Base-by-base conservation (phyloP, 768 basidiomycete species). In the Mycena sanguinolenta region DNA sequence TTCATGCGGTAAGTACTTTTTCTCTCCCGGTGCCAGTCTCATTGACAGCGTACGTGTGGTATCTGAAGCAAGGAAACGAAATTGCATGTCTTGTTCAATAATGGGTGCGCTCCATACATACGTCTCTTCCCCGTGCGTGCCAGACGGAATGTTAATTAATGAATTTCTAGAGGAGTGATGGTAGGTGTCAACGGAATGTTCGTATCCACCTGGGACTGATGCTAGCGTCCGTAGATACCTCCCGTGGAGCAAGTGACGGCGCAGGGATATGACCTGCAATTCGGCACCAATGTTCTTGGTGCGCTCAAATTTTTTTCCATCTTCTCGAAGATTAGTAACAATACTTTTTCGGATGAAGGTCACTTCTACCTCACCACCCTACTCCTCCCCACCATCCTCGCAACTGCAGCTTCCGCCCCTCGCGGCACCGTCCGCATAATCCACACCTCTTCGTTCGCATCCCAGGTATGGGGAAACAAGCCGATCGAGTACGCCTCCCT, bases 31-130 rank as follows among this genome's bases (percentile, higher is more conserved):
- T 42, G 39, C 19, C 39, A 7, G n/a, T n/a, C n/a, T n/a, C n/a
- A 42, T 10, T 34, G 32, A 34, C 32, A 10, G 49, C 21, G 21
- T 36, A 2, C 23, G 4, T 58, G 49, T 58, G 57, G 23, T 7
- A 58, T 58, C 32, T 36, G 17, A 10, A 57, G 54, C 54, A 27
- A 57, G 19, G 54, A 57, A 32, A 57, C 19, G n/a, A 28, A 57
- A 32, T 30, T 57, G 1, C 32, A 57, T 21, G 54, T 57, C 6
- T n/a, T 57, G 30, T 57, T 57, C 54, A 57, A 36, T n/a, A 57
- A 57, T 21, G 54, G 54, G 12, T 30, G 57, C 0, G 57, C 36
- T 5, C 4, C 32, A 34, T 34, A 34, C 32, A 34, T 34, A 34
- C 10, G 4, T 34, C 10, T 34, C 32, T 34, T 34, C n/a, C n/a